Percentiles rank a stretch among this genome's conserved stretches.
Evolutionary conservation across 768 basidiomycete species (phyloP).

Genomic region (Termitomyces sp.): DNA sequence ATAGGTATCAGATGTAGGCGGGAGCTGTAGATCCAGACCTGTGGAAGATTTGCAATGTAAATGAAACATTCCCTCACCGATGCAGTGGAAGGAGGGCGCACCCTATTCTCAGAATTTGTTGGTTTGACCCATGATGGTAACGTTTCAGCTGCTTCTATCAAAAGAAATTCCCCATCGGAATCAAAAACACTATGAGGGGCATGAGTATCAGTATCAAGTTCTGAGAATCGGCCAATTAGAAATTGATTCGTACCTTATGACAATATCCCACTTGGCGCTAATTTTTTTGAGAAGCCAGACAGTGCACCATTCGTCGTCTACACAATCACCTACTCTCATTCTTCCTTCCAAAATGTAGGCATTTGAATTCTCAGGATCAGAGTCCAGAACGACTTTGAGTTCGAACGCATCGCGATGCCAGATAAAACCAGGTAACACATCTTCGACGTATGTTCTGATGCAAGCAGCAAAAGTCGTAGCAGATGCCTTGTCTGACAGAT

Average conservation of each 20-base stretch:
- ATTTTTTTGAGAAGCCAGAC: constrained; percentile 87
- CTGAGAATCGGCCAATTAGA: not conserved
- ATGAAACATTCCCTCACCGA: constrained; percentile 32
- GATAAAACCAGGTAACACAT: constrained; percentile 55
- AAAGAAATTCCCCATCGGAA: constrained; percentile 91
- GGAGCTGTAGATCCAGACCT: constrained; percentile 81
- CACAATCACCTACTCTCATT: constrained; percentile 91
- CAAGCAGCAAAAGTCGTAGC: constrained; percentile 66
- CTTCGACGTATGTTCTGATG: constrained; percentile 54
- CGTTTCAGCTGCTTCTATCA: constrained; percentile 93
- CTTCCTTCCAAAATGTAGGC: constrained; percentile 72
- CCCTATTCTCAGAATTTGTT: constrained; percentile 88
- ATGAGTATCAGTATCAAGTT: not conserved
- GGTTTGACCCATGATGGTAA: constrained; percentile 92
- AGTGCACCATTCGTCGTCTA: constrained; percentile 93
- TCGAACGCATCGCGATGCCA: constrained; percentile 88
- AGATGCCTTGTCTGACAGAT: constrained; percentile 22
- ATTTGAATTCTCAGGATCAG: constrained; percentile 31
- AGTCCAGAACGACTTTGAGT: constrained; percentile 57
- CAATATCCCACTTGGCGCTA: constrained; percentile 75
- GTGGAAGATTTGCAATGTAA: constrained; percentile 25
- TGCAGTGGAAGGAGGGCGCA: constrained; percentile 42
- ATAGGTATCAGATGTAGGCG: constrained; percentile 87
- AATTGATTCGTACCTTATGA: constrained; percentile 58
- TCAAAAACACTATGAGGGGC: constrained; percentile 59